Percentiles rank a stretch among this genome's conserved stretches.
Conservation (phyloP, 169 alveolate genomes). For the Hepatocystis sp. region DNA sequence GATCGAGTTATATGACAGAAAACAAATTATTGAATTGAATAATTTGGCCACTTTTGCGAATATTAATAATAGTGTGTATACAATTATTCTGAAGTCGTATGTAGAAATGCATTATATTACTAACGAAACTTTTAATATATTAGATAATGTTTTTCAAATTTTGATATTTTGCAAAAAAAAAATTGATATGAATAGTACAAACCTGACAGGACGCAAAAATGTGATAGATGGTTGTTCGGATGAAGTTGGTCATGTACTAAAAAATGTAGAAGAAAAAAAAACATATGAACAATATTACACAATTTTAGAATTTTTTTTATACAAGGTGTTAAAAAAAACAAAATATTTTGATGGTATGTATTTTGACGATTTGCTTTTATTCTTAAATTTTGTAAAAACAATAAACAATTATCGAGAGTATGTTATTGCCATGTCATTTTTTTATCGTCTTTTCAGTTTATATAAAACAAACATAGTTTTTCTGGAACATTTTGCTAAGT, state of each 20-base stretch:
- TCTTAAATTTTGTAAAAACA: slow-evolving; percentile 22
- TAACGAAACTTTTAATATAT: slow-evolving; percentile 32
- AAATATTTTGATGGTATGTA: slow-evolving; percentile 20
- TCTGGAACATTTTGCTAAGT: no score
- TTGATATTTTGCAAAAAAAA: slow-evolving; percentile 39
- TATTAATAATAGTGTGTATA: slow-evolving; percentile 41
- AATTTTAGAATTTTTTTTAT: slow-evolving; percentile 22
- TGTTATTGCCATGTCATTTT: slow-evolving; percentile 26
- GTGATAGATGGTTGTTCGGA: no score
- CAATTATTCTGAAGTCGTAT: slow-evolving; percentile 17
- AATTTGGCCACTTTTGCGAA: slow-evolving; percentile 23
- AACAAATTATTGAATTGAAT: slow-evolving; percentile 25
- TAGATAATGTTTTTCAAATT: slow-evolving; percentile 16
- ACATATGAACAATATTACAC: slow-evolving; percentile 13
- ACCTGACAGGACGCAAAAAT: no score
- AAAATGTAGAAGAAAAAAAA: background rate
- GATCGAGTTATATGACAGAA: slow-evolving; percentile 20
- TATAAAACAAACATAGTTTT: slow-evolving; percentile 4
- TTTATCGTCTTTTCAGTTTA: slow-evolving; percentile 41
- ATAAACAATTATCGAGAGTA: slow-evolving; percentile 30
- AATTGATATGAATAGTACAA: no score
- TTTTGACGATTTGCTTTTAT: slow-evolving; percentile 40
- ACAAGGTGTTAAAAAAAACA: slow-evolving; percentile 47
- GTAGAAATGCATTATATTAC: slow-evolving; percentile 61
- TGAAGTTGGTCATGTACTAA: no score